phyloP scores from a whole-genome alignment of 108 stramenopile genomes.

The Cyclostephanos tholiformis region DNA sequence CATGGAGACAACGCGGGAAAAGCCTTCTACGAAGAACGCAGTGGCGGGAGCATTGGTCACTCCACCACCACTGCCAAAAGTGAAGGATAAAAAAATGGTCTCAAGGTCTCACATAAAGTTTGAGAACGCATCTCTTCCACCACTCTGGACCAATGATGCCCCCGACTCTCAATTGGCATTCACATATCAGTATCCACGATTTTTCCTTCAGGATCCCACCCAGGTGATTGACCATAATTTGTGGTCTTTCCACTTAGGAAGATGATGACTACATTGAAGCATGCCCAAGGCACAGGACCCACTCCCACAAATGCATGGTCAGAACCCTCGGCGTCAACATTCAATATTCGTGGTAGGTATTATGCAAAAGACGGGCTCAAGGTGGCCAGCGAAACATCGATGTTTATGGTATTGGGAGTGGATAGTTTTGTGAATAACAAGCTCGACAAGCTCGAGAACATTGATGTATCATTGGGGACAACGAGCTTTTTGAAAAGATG shows the following conservation, averaged over 20 bases:
- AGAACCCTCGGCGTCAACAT: conserved; percentile 39
- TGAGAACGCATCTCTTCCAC: conserved; percentile 1
- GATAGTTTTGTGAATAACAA: conserved; percentile 47
- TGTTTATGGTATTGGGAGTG: conserved; percentile 53
- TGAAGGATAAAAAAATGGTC: too few species aligned
- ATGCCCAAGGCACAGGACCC: conserved; percentile 15
- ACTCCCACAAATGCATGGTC: conserved; percentile 44
- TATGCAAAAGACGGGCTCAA: too few species aligned
- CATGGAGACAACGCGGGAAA: too few species aligned
- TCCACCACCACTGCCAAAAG: too few species aligned
- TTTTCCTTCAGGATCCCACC: conserved; percentile 31
- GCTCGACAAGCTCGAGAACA: background rate
- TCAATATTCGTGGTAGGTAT: conserved; percentile 35
- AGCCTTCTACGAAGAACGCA: too few species aligned
- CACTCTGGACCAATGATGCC: conserved; percentile 20
- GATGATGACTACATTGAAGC: conserved; percentile 31
- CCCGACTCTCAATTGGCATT: too few species aligned
- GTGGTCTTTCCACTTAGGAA: conserved; percentile 31
- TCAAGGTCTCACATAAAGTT: background rate
- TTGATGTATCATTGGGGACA: conserved; percentile 17
- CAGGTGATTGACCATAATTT: background rate
- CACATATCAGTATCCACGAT: conserved; percentile 31
- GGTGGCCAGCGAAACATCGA: too few species aligned
- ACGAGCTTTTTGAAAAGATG: conserved; percentile 33
- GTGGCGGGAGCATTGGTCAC: too few species aligned